Evolutionary conservation across 2,329 filamentous ascomycete genomes (phyloP).

Genomic region (Fusarium clavum): DNA sequence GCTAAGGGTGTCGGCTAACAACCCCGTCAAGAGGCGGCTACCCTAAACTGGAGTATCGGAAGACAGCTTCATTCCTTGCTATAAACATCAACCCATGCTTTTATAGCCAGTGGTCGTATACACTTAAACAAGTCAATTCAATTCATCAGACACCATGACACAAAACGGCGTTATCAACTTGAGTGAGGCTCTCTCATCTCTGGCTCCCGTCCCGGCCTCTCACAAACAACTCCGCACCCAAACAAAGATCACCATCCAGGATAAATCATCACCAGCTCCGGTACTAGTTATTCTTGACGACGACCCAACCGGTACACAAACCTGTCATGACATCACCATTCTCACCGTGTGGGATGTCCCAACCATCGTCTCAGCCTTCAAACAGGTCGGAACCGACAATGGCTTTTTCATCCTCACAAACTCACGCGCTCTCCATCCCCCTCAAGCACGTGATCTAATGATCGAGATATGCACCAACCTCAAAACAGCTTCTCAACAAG

Average conservation of each 20-base stretch:
- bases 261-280: accelerated
- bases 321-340: conserved; percentile 11
- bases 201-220: accelerated
- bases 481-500: conserved; percentile 55
- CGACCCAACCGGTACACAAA: conserved; percentile 25
- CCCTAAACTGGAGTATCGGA: conserved; percentile 5
- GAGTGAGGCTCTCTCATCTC: not conserved
- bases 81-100: not conserved
- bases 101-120: too few relatives aligned
- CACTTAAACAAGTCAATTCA: accelerated
- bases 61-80: not conserved
- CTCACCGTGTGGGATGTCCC: conserved; percentile 13
- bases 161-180: not conserved
- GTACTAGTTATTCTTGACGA: conserved; percentile 12
- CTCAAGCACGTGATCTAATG: conserved; percentile 60
- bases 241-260: accelerated
- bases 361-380: not conserved
- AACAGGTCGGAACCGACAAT: not conserved
- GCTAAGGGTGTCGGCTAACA: conserved; percentile 19
- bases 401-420: conserved; percentile 27
- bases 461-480: conserved; percentile 63
- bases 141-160: not conserved
- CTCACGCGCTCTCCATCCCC: conserved; percentile 61
- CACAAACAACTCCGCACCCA: conserved; percentile 6
- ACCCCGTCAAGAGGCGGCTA: conserved; percentile 1